Base-by-base conservation (phyloP, 2,329 filamentous ascomycete species). In the Venturia asperata region DNA sequence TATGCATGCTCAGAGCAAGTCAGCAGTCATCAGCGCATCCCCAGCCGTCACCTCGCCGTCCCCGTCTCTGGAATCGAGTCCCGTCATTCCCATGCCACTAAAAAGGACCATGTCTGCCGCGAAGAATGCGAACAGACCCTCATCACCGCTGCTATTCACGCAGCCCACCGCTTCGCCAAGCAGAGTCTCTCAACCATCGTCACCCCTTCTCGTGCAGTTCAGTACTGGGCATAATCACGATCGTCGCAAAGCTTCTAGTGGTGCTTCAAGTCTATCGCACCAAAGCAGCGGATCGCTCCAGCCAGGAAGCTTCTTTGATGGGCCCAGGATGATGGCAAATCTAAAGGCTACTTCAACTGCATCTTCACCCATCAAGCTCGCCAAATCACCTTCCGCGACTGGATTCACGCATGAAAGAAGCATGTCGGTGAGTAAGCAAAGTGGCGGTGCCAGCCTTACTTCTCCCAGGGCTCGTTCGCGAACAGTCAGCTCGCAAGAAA, bases 161-260 rank as follows among this genome's bases (percentile, higher is more conserved):
- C 91, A 93, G 68, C 80, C 88, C 27, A 94, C 89, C 72, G 90
- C 93, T 6, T 97, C 93, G 1, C 93, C 94, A 1, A 97, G 85
- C 74, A 86, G 93, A 69, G 86, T 85, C 4, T 99, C 94, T 3
- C 87, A 90, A 71, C 88, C 64, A 61, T 93, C 90, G 0, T 95
- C 91, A 6, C 94, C 94, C 0, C 80, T 99, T n/a, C 82, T 97
- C n/a, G 90, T 97, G 10, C 96, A 94, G 6, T 99, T 99, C 75
- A 91, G 93, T 67, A 90, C 93, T 15, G 90, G 90, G 6, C 89
- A 91, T 70, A 86, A 88, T 65, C 84, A 86, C 64, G 92, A 97
- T 66, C 86, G 92, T 67, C 86, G 94, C 61, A 99, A 99, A 79
- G 91, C 91, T 5, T 97, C 94, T 3, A 95, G 90, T 72, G 93